phyloP scores from a whole-genome alignment of 106 monocot species.

The Allium fistulosum region DNA sequence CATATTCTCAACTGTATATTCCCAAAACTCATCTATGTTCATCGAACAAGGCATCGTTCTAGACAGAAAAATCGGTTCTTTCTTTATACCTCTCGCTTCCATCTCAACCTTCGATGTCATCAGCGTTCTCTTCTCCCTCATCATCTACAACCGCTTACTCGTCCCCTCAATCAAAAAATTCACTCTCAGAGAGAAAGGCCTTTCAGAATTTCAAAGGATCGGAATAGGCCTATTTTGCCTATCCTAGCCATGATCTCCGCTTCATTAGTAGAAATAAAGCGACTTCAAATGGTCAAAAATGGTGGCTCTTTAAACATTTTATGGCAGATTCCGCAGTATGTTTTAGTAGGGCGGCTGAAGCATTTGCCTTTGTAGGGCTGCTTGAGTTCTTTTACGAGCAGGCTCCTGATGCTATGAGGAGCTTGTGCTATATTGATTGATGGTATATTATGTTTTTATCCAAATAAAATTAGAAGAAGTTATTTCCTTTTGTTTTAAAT shows the following conservation, averaged over 20 bases:
- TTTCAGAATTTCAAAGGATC: conserved; percentile 32
- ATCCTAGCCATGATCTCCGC: conserved; percentile 34
- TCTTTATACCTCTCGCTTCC: conserved; percentile 46
- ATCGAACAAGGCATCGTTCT: conserved; percentile 44
- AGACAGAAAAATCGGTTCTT: conserved; percentile 27
- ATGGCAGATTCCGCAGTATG: conserved; percentile 37
- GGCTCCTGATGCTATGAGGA: conserved; percentile 42
- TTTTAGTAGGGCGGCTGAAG: conserved; percentile 30
- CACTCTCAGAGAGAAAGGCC: conserved; percentile 11
- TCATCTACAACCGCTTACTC: conserved; percentile 13
- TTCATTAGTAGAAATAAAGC: conserved; percentile 20
- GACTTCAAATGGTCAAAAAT: conserved; percentile 17
- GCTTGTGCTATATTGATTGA: conserved; percentile 1
- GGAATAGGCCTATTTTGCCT: conserved; percentile 32
- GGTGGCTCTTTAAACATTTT: conserved; percentile 21
- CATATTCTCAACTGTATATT: conserved; percentile 25
- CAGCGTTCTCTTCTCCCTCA: conserved; percentile 18
- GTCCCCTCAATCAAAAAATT: conserved; percentile 14
- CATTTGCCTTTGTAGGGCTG: conserved; percentile 31
- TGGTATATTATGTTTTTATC: no score
- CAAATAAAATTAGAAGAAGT: no score
- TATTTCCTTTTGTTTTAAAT: no score
- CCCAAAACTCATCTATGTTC: conserved; percentile 42
- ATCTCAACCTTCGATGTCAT: conserved; percentile 22
- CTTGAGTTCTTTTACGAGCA: conserved; percentile 43